A percentile compares a stretch with the other conserved stretches of the same genome.
phyloP scores from a whole-genome alignment of 192 early-diverging fungal genomes.

The Dissophora globulifera region DNA sequence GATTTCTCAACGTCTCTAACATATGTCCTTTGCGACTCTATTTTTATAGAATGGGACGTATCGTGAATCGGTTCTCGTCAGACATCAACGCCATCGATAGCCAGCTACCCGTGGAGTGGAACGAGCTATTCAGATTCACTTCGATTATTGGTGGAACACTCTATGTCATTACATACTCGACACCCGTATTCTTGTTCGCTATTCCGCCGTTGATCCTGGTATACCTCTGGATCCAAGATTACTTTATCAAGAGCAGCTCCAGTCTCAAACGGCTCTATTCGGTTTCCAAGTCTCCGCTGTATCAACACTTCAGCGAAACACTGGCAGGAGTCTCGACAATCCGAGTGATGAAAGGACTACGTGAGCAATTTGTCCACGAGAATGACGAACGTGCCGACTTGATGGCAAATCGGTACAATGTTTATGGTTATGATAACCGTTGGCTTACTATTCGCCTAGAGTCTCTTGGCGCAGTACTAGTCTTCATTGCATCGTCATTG shows the following conservation, averaged over 20 bases:
- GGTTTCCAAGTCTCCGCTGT: slow-evolving; percentile 81
- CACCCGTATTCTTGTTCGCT: slow-evolving; percentile 58
- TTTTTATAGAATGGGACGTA: slow-evolving; percentile 76
- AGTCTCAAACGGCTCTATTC: slow-evolving; percentile 89
- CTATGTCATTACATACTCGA: slow-evolving; percentile 55
- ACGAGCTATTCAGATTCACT: slow-evolving; percentile 47
- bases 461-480: slow-evolving; percentile 66
- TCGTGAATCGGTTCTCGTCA: slow-evolving; percentile 91
- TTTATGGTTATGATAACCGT: slow-evolving; percentile 66
- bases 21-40: slow-evolving; percentile 8
- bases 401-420: slow-evolving; percentile 11
- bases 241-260: slow-evolving; percentile 77
- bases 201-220: slow-evolving; percentile 59
- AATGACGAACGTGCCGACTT: slow-evolving; percentile 17
- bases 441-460: slow-evolving; percentile 71
- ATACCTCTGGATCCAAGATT: slow-evolving; percentile 59
- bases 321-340: slow-evolving; percentile 69
- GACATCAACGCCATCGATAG: slow-evolving; percentile 85
- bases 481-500: slow-evolving; percentile 79
- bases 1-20: neutral
- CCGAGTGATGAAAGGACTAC: slow-evolving; percentile 71
- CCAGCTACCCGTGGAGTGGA: slow-evolving; percentile 59
- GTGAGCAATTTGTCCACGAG: slow-evolving; percentile 15
- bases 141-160: slow-evolving; percentile 50
- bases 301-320: slow-evolving; percentile 75